Evolutionary conservation across 2,329 filamentous ascomycete genomes (phyloP), one percentile per base, ranked within the genome.

Genomic region (Raffaelea deltoideospora): DNA sequence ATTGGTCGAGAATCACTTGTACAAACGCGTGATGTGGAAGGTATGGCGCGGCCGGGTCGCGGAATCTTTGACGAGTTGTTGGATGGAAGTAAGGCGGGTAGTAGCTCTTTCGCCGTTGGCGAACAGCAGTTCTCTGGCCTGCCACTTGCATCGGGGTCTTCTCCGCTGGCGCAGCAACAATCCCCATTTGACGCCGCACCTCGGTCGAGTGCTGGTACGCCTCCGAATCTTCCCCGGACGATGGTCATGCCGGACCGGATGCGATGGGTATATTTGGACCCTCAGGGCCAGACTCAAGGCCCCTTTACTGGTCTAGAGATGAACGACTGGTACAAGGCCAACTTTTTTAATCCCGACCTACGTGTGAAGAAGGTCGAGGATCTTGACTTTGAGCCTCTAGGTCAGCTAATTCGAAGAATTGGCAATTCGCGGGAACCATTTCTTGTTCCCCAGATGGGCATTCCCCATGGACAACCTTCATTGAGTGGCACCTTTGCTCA

Each of bases 181-280:
- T n/a, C 27, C n/a, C 35, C 35, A 11, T 44, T 43, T 11, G 47
- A 56, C 1, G 35, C 42, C 3, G 52, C 49, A 5, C 65, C 70
- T 18, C 65, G 73, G 13, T 67, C 73, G 4, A 36, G 34, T 17
- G 22, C 29, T 0, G 43, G n/a, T 64, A 76, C 6, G 72, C 71
- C 34, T 1, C 37, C 40, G 2, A 42, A 43, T 20, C 79, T 86
- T 45, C 70, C 84, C 44, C 78, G 85, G 14, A 87, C 81, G 31
- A 96, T 98, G 87, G 88, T 98, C 5, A 96, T 98, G 90, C 90
- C 90, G 3, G 90, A 98, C 55, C 72, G 92, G 13, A 98, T 98
- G 86, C 72, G 88, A 49, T 98, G 90, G 90, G 88, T 95, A 15
- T 98, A 98, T 53, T 77, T 92, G 36, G 90, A 98, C 53, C 90